Evolutionary conservation across 139 green algal species (phyloP), one percentile per base, ranked within the genome.

Genomic region (Haematococcus sp.): DNA sequence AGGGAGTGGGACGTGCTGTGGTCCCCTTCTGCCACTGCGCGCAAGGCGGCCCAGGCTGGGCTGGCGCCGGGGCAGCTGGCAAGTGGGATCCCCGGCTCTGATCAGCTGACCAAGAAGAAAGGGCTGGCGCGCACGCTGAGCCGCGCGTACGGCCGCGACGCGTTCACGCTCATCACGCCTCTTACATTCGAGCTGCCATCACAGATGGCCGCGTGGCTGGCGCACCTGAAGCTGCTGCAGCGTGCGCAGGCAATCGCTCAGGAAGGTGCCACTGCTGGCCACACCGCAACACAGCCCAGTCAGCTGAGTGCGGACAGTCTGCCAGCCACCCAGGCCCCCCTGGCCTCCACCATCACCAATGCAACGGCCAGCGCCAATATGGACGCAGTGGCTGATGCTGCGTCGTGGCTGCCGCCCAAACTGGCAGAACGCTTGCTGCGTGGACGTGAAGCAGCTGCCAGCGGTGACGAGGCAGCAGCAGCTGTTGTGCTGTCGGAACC

Each of bases 1-100:
- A 20, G 25, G 22, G 70, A 78, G 31, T 84, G 78, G 82, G 78
- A 84, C 44, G 23, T 88, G 63, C 75, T 84, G 30, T 84, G 78
- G 78, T 75, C 60, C 63, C 78, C 82, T 27, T 69, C 80, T 1
- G 76, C 63, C 60, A 81, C 80, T 1, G 80, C 84, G 11, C 73
- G 82, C n/a, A 74, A 77, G 44, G 79, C 74, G 1, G 70, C 71
- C 3, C 61, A 63, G 13, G 68, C 69, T 35, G 30, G 59, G 0
- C 60, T 87, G 40, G 49, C 32, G 32, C 46, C 43, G 1, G 76
- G 74, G 2, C 84, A 89, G 64, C 76, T 85, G 54, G n/a, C 74
- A 7, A 81, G 70, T 46, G 80, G 72, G n/a, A 34, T 89, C 40
- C 84, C 81, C 0, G 84, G 84, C 23, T 75, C 69, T 40, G 63